Evolutionary conservation across 768 basidiomycete species (phyloP).

Genomic region (Dacryopinax primogenitus): DNA sequence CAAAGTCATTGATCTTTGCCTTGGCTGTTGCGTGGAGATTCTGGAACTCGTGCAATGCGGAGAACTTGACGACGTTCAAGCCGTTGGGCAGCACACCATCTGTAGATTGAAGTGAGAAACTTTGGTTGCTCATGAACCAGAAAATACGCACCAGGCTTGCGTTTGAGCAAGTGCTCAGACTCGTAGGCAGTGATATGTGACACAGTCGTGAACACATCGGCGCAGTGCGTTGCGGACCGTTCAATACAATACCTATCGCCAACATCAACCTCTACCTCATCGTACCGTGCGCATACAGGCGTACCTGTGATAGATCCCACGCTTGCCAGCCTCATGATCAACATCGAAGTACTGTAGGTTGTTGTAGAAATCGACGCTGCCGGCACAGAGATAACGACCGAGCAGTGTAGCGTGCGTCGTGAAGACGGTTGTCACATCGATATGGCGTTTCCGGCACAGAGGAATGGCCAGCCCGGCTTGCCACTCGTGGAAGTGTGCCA

Average conservation of each 20-base stretch:
- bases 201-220: conserved; percentile 97
- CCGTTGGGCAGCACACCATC: conserved; percentile 97
- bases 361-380: conserved; percentile 98
- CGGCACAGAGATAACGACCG: conserved; percentile 96
- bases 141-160: conserved; percentile 48
- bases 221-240: conserved; percentile 82
- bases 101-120: conserved; percentile 18
- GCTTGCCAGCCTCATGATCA: conserved; percentile 97
- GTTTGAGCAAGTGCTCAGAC: conserved; percentile 86
- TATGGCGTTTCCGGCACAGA: conserved; percentile 86
- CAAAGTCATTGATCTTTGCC: conserved; percentile 97
- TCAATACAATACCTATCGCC: conserved; percentile 74
- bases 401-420: conserved; percentile 97
- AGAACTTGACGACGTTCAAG: conserved; percentile 96
- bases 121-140: background rate
- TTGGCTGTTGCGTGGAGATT: conserved; percentile 86
- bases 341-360: conserved; percentile 99
- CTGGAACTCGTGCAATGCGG: conserved; percentile 99
- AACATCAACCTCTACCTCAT: background rate
- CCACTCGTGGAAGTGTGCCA: conserved; percentile 99
- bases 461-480: conserved; percentile 94
- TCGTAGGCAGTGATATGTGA: conserved; percentile 98
- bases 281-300: conserved; percentile 7
- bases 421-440: conserved; percentile 97
- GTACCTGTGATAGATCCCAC: conserved; percentile 85